A percentile compares a stretch with the other conserved stretches of the same genome.
phyloP scores from a whole-genome alignment of 352 stramenopile genomes.

The Thalassiosira exigua region DNA sequence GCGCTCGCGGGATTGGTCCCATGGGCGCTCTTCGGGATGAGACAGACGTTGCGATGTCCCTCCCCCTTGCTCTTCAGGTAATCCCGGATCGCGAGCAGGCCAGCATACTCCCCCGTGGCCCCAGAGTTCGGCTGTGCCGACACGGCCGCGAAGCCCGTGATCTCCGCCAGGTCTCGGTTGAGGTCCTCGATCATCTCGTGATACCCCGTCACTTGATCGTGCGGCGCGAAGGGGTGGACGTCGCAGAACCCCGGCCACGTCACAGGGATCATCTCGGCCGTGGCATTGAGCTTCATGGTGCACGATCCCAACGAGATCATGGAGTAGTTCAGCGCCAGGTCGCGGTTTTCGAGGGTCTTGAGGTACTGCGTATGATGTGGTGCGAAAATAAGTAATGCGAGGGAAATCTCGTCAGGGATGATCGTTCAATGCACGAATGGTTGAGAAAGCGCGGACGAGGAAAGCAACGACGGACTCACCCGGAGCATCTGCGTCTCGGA shows the following conservation, averaged over 20 bases:
- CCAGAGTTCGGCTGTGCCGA: constrained; percentile 98
- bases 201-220: constrained; percentile 95
- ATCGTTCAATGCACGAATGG: too few species aligned
- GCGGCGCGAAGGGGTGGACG: constrained; percentile 97
- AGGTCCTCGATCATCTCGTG: constrained; percentile 96
- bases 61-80: constrained; percentile 93
- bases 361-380: too few species aligned
- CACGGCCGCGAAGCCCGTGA: constrained; percentile 97
- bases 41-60: constrained; percentile 95
- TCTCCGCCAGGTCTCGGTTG: constrained; percentile 95
- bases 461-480: too few species aligned
- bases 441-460: too few species aligned
- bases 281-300: constrained; percentile 99
- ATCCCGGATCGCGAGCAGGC: constrained; percentile 94
- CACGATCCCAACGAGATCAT: constrained; percentile 99
- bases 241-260: constrained; percentile 97
- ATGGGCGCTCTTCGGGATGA: constrained; percentile 98
- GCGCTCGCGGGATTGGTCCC: constrained; percentile 97
- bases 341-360: constrained; percentile 97
- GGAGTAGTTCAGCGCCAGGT: constrained; percentile 98
- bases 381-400: too few species aligned
- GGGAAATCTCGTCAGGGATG: too few species aligned
- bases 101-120: constrained; percentile 97
- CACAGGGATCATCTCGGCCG: constrained; percentile 95
- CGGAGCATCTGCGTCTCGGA: constrained; percentile 96